These are phyloP conservation scores for Stephanodiscus triporus DNA, from an alignment of 108 stramenopile species.

Conservation along the genomic window DNA sequence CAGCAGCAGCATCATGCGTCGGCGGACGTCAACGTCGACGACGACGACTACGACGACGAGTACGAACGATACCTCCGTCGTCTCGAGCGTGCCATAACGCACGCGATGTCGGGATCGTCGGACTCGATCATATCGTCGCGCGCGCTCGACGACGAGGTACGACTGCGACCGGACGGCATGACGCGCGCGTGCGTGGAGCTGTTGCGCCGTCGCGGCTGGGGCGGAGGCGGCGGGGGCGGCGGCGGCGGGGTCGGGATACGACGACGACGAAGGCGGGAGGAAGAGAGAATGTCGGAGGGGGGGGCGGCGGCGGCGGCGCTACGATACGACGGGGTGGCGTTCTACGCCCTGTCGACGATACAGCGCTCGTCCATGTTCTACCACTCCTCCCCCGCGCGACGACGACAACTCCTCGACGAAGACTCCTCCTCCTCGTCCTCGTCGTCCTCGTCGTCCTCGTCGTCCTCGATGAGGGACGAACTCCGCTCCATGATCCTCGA, in stretches of 20 bases:
- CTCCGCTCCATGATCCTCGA: too few species aligned
- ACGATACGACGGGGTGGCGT: constrained; percentile 27
- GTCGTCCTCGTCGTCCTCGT: too few species aligned
- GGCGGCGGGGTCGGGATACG: background rate
- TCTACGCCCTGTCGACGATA: constrained; percentile 59
- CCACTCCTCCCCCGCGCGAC: background rate
- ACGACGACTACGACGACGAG: too few species aligned
- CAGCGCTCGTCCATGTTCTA: constrained; percentile 18
- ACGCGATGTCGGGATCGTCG: constrained; percentile 6
- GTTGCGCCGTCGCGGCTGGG: constrained; percentile 29
- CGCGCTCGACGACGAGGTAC: constrained; percentile 20
- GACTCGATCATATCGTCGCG: constrained; percentile 20
- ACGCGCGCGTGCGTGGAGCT: constrained; percentile 16
- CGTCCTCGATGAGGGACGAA: constrained; percentile 17
- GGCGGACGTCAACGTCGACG: too few species aligned
- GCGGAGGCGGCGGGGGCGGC: background rate
- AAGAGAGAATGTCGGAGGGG: background rate
- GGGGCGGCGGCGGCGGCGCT: background rate
- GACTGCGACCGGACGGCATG: constrained; percentile 7
- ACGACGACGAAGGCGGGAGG: too few species aligned
- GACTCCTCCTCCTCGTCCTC: too few species aligned
- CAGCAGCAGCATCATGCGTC: too few species aligned
- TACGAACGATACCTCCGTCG: constrained; percentile 6
- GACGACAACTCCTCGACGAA: constrained; percentile 6
- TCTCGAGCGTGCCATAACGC: constrained; percentile 14